Base-by-base conservation (phyloP, 257 asterid species). In the Nicotiana tabacum region DNA sequence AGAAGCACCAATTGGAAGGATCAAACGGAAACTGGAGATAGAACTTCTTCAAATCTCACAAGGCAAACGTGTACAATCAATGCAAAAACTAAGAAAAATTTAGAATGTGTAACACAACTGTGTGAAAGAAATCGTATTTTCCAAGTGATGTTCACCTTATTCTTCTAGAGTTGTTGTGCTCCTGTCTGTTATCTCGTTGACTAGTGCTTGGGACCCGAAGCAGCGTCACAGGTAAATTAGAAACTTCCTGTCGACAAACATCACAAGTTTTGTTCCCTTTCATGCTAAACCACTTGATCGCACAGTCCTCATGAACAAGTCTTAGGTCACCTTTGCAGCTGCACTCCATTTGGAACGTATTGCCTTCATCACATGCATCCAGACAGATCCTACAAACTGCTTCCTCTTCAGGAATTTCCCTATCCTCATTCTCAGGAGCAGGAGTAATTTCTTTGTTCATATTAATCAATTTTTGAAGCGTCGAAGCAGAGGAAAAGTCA, bases 401-500 rank as follows among this genome's bases (percentile, higher is more conserved):
- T 90, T 94, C 98, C 89, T 96, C 99, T 92, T 96, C 98, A 8
- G 99, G 97, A 82, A 96, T 93, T 90, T 96, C 98, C 83, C 92
- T 90, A 83, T 96, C 99, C 86, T 88, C 95, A 0, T 86, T 89
- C 18, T 56, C 90, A n/a, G 92, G 86, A 58, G 65, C 92, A 48
- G 93, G 94, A 83, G 89, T 91, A 85, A 89, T 88, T 86, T 93
- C 84, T 89, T 97, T 94, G 72, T 80, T 81, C 51, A 66, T 4
- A 29, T 21, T 6, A 2, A 48, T 74, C 80, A 74, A 74, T 46
- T 48, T 74, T 74, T 74, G 62, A 74, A 13, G 24, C 9, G 16
- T 74, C 15, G 64, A 13, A 74, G 43, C 61, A 74, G 43, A 48
- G 80, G 64, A 74, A 74, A 74, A 74, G 64, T 27, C 80, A 74